Evolutionary conservation across 495 filamentous ascomycete genomes (phyloP).

Genomic region (Chaetomidium leptoderma): DNA sequence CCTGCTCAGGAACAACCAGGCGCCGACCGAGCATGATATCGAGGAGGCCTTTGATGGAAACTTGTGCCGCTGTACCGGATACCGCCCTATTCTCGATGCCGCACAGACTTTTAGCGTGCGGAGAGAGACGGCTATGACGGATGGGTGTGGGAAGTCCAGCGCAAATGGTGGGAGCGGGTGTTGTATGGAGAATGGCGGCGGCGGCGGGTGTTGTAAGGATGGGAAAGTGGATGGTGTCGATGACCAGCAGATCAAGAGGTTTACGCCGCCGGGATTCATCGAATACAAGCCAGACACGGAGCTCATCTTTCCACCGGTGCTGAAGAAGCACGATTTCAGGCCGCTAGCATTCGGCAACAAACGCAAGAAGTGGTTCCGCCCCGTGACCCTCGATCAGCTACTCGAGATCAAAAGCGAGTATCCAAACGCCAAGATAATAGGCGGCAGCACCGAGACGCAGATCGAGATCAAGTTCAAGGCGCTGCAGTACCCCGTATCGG

Average conservation of each 20-base stretch:
- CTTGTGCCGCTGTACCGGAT: conserved; percentile 92
- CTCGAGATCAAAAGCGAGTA: conserved; percentile 84
- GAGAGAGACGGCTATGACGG: conserved; percentile 18
- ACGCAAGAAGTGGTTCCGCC: conserved; percentile 88
- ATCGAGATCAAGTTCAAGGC: conserved; percentile 99
- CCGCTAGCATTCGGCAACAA: conserved; percentile 91
- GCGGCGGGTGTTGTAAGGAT: conserved; percentile 64
- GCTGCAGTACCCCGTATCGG: conserved; percentile 81
- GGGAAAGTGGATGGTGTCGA: conserved; percentile 32
- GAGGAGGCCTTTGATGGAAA: conserved; percentile 95
- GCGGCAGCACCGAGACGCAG: conserved; percentile 93
- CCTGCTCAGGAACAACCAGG: conserved; percentile 67
- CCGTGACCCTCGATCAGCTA: conserved; percentile 80
- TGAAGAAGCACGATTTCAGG: conserved; percentile 76
- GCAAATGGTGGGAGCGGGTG: conserved; percentile 62
- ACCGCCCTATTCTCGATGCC: conserved; percentile 89
- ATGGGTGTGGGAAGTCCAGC: conserved; percentile 53
- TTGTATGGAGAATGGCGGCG: conserved; percentile 58
- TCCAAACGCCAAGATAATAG: conserved; percentile 88
- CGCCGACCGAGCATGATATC: conserved; percentile 66
- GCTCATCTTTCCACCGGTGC: conserved; percentile 83
- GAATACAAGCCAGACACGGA: conserved; percentile 90
- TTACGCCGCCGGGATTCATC: conserved; percentile 82
- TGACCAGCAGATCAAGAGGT: conserved; percentile 58
- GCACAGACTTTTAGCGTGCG: conserved; percentile 65